These are phyloP conservation scores for Fusarium sp. DNA, from an alignment of 2,329 filamentous ascomycete species.

Conservation along the genomic window DNA sequence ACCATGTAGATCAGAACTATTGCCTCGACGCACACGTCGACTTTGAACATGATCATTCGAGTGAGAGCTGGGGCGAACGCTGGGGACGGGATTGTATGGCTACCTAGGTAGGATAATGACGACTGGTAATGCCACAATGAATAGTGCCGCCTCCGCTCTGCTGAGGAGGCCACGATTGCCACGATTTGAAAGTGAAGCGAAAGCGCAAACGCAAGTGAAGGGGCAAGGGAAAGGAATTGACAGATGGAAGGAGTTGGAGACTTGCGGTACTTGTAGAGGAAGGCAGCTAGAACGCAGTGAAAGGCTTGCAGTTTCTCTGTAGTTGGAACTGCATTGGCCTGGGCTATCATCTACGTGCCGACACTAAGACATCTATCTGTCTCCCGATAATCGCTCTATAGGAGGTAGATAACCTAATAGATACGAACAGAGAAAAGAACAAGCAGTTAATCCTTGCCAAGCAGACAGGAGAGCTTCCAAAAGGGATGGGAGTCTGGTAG, in stretches of 20 bases:
- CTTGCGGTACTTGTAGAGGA: conserved; percentile 1
- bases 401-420: background rate
- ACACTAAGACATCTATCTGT: conserved; percentile 1
- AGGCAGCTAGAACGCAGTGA: background rate
- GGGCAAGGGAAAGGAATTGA: background rate
- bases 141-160: background rate
- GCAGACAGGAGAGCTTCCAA: background rate
- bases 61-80: background rate
- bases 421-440: conserved; percentile 5
- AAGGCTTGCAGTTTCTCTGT: background rate
- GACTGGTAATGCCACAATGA: background rate
- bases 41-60: background rate
- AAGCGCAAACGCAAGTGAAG: background rate
- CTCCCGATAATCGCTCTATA: background rate
- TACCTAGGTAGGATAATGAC: conserved; percentile 1
- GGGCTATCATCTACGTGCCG: conserved; percentile 1
- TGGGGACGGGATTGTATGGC: too few relatives aligned
- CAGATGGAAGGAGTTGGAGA: background rate
- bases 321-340: background rate
- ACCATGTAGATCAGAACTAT: too few relatives aligned
- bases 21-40: too few relatives aligned
- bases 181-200: conserved; percentile 3
- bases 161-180: background rate
- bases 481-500: background rate
- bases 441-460: background rate